phyloP scores from a whole-genome alignment of 257 asterid genomes.

The Craterostigma plantagineum region DNA sequence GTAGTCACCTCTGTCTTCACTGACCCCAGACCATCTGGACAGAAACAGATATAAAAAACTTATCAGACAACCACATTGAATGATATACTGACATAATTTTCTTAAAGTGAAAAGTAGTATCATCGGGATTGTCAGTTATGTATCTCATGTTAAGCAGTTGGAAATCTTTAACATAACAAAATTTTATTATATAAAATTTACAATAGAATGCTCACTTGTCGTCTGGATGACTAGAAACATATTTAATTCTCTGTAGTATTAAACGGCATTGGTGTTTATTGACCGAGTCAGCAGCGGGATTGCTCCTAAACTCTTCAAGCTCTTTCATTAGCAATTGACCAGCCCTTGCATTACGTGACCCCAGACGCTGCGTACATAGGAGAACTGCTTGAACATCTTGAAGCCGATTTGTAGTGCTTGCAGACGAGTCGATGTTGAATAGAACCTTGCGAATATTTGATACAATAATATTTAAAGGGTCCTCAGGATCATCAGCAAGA shows the following conservation, averaged over 20 bases:
- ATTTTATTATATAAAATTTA: conserved; percentile 1
- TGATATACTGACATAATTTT: too few relatives aligned
- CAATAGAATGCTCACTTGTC: conserved; percentile 41
- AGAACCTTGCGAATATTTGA: conserved; percentile 73
- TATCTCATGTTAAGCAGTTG: too few relatives aligned
- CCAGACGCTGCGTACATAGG: conserved; percentile 74
- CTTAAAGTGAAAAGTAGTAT: conserved; percentile 4
- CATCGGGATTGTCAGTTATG: too few relatives aligned
- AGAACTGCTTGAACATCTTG: conserved; percentile 94
- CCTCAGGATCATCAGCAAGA: conserved; percentile 93
- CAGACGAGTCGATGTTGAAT: conserved; percentile 62
- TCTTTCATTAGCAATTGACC: conserved; percentile 75
- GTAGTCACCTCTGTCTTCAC: conserved; percentile 84
- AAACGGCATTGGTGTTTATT: conserved; percentile 83
- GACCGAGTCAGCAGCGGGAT: conserved; percentile 74
- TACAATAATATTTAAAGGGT: conserved; percentile 58
- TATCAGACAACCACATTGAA: background rate
- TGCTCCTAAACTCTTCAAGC: conserved; percentile 80
- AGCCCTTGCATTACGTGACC: conserved; percentile 86
- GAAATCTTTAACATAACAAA: background rate
- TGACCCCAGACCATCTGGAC: conserved; percentile 75
- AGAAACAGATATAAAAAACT: background rate
- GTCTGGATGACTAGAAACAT: conserved; percentile 51
- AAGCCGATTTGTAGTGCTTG: conserved; percentile 64
- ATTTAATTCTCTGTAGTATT: conserved; percentile 74